These are phyloP conservation scores for Amanita rimosa DNA, from an alignment of 768 basidiomycete genomes.

Conservation along the genomic window DNA sequence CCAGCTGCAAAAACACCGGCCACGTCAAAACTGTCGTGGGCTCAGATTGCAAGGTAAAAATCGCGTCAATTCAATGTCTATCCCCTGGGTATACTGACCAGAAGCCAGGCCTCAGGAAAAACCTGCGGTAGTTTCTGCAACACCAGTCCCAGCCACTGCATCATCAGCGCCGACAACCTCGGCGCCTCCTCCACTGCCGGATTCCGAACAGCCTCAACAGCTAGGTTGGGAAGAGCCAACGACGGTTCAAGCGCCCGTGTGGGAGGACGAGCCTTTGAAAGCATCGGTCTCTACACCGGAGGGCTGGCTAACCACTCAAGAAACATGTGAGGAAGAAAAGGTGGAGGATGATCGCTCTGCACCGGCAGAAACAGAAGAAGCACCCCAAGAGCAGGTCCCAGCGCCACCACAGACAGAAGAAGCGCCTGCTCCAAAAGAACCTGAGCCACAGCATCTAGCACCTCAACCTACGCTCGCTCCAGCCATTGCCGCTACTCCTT, in stretches of 20 bases:
- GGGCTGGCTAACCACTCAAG: slow-evolving; percentile 21
- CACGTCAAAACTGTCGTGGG: slow-evolving; percentile 76
- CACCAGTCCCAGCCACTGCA: slow-evolving; percentile 24
- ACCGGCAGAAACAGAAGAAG: slow-evolving; percentile 8
- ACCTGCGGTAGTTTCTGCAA: slow-evolving; percentile 27
- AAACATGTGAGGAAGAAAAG: slow-evolving; percentile 10
- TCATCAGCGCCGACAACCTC: slow-evolving; percentile 13
- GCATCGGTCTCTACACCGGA: slow-evolving; percentile 19
- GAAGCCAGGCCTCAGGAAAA: slow-evolving; percentile 53
- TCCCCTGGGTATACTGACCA: neutral
- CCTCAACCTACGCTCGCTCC: slow-evolving; percentile 20
- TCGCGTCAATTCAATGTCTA: neutral
- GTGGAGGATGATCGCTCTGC: slow-evolving; percentile 9
- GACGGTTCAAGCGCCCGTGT: slow-evolving; percentile 53
- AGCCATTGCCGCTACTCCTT: slow-evolving; percentile 29
- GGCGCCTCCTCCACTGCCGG: neutral
- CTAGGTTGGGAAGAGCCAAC: slow-evolving; percentile 66
- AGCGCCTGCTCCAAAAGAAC: neutral
- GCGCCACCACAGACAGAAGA: neutral
- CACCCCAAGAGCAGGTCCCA: neutral
- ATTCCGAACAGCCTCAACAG: slow-evolving; percentile 18
- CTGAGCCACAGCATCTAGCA: slow-evolving; percentile 21
- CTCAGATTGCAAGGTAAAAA: slow-evolving; percentile 63
- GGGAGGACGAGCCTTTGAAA: slow-evolving; percentile 57
- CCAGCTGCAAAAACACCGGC: slow-evolving; percentile 45